Evolutionary conservation across 495 filamentous ascomycete species (phyloP).

Genomic region (Penicillium salamii): DNA sequence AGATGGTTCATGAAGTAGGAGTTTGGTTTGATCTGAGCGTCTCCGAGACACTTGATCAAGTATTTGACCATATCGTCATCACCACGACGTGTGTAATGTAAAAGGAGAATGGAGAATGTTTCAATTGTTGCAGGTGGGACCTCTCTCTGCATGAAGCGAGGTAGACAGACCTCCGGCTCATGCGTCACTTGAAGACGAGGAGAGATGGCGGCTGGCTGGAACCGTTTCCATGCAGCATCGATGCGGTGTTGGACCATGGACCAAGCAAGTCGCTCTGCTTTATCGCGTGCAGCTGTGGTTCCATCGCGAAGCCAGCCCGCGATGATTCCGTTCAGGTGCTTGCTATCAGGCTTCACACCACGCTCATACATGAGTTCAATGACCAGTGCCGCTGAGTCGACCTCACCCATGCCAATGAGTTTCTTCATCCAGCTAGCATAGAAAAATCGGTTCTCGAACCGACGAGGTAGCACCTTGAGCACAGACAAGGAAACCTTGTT

Average conservation of each 20-base stretch:
- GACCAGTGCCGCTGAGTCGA: conserved; percentile 66
- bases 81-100: conserved; percentile 63
- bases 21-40: conserved; percentile 61
- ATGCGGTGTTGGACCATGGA: conserved; percentile 69
- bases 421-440: conserved; percentile 80
- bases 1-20: conserved; percentile 75
- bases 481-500: conserved; percentile 51
- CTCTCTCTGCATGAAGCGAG: conserved; percentile 37
- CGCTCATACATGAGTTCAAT: conserved; percentile 65
- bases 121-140: conserved; percentile 65
- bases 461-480: conserved; percentile 54
- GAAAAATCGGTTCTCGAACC: conserved; percentile 73
- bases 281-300: conserved; percentile 46
- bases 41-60: conserved; percentile 53
- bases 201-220: conserved; percentile 16
- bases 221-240: conserved; percentile 50
- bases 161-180: conserved; percentile 22
- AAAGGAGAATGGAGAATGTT: conserved; percentile 71
- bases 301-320: conserved; percentile 69
- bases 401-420: conserved; percentile 67
- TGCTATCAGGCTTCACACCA: conserved; percentile 60
- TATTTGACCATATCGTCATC: conserved; percentile 54
- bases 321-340: conserved; percentile 73
- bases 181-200: conserved; percentile 22
- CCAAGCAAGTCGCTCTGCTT: conserved; percentile 72